These are phyloP conservation scores for Spathaspora passalidarum DNA, from an alignment of 805 yeast genomes.

Conservation along the genomic window DNA sequence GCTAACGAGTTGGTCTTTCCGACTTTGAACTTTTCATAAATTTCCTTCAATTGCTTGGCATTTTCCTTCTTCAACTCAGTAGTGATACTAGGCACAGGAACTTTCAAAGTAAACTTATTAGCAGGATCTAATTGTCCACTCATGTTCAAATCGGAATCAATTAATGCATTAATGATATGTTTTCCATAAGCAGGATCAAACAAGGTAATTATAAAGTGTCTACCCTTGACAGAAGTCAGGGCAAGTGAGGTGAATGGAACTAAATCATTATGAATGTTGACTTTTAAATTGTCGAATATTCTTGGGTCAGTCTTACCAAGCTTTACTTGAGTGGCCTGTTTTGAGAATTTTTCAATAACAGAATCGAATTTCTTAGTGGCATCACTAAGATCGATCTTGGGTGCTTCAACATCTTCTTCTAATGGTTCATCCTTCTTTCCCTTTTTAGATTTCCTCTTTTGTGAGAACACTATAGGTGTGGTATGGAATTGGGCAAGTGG, in stretches of 20 bases:
- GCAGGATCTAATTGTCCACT: slow-evolving; percentile 76
- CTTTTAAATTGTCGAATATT: slow-evolving; percentile 57
- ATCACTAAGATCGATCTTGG: slow-evolving; percentile 28
- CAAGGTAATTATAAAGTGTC: slow-evolving; percentile 72
- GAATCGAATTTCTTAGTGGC: slow-evolving; percentile 43
- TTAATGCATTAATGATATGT: slow-evolving; percentile 64
- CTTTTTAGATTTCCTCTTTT: slow-evolving; percentile 11
- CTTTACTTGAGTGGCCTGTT: slow-evolving; percentile 58
- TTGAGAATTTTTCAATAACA: slow-evolving; percentile 51
- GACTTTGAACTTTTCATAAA: slow-evolving; percentile 60
- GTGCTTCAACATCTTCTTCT: slow-evolving; percentile 13
- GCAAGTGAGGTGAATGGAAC: slow-evolving; percentile 62
- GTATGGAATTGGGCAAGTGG: neutral
- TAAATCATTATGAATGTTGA: slow-evolving; percentile 46
- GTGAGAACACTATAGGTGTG: slow-evolving; percentile 1
- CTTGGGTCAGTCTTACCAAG: slow-evolving; percentile 68
- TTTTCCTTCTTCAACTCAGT: slow-evolving; percentile 59
- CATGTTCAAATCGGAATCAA: slow-evolving; percentile 67
- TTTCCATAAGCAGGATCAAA: slow-evolving; percentile 79
- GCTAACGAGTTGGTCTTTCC: slow-evolving; percentile 47
- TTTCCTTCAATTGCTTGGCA: slow-evolving; percentile 61
- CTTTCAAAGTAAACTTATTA: slow-evolving; percentile 69
- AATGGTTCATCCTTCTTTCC: slow-evolving; percentile 13
- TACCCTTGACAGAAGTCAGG: slow-evolving; percentile 66
- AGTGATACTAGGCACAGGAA: slow-evolving; percentile 73